Base-by-base conservation (phyloP, 2,329 filamentous ascomycete genomes). In the Beauveria medogensis region DNA sequence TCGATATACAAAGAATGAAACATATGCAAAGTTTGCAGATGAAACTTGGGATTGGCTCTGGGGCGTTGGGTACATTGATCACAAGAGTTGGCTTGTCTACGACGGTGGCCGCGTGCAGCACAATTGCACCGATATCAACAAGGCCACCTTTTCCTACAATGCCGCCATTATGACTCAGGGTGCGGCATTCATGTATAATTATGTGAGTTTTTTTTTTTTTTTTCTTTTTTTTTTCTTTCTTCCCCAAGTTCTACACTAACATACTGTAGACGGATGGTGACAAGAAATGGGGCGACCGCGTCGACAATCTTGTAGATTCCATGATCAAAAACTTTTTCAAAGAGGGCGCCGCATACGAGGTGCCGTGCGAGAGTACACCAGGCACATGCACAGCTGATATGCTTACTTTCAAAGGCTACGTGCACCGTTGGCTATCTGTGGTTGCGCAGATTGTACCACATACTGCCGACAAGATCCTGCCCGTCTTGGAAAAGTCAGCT, bases 331-430 rank as follows among this genome's bases (percentile, higher is more conserved):
- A 77, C 63, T 85, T 85, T 72, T 84, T 84, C 73, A 77, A 77
- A 47, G 72, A 82, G 16, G 79, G 79, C 47, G 77, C 88, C 65
- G 84, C 89, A 66, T 84, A 76, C 60, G 90, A 93, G 71, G 73
- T 83, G 3, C 77, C 84, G 14, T 93, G 90, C 74, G 88, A 91
- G 66, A 67, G 69, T 40, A 67, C 70, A 30, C 74, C 78, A 3
- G 73, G 69, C 24, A 80, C 75, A 22, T 93, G 90, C 76, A 86
- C 86, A 62, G 78, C 82, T 53, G 90, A 93, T 67, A 89, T 91
- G 78, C 73, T 83, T 63, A 83, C 84, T 2, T 92, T 88, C 81
- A 90, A 90, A 73, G 87, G 87, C 44, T 86, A 87, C 62, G 76
- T 90, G 20, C 80, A 85, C 65, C 81, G 85, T 46, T 89, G 86